phyloP scores from a whole-genome alignment of 257 asterid genomes.

The Plantago ovata region DNA sequence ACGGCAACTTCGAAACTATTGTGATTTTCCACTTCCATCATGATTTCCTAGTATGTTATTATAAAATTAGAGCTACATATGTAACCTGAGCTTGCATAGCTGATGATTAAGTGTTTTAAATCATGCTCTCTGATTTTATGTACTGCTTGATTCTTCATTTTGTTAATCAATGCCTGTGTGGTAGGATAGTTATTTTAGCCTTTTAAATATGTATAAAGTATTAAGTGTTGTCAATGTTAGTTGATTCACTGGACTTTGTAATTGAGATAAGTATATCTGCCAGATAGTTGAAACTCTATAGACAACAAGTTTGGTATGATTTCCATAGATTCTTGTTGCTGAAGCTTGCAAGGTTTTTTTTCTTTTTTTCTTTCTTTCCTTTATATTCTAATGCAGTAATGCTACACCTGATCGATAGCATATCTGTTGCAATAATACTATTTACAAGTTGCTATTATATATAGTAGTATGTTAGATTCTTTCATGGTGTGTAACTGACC shows the following conservation, averaged over 20 bases:
- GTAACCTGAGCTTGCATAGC: too few relatives aligned
- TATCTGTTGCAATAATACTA: conserved; percentile 3
- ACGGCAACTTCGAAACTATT: neutral
- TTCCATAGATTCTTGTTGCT: neutral
- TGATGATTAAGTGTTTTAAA: too few relatives aligned
- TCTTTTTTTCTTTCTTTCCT: neutral
- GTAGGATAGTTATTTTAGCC: too few relatives aligned
- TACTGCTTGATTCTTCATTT: too few relatives aligned
- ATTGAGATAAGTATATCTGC: conserved; percentile 5
- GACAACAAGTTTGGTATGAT: neutral
- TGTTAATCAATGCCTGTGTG: too few relatives aligned
- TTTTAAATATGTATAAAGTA: neutral
- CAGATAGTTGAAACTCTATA: neutral
- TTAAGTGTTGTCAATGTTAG: neutral
- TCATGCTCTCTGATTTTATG: too few relatives aligned
- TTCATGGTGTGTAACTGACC: conserved; percentile 27
- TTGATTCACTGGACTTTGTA: neutral
- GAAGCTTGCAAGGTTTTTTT: neutral
- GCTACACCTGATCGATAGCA: neutral
- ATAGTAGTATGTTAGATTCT: conserved; percentile 11
- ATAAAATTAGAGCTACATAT: too few relatives aligned
- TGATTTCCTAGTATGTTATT: too few relatives aligned
- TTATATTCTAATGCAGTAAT: too few relatives aligned
- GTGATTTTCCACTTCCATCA: neutral
- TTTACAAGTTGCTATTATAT: conserved; percentile 4